Conservation (phyloP, 805 yeast genomes). For the Pichia exigua region DNA sequence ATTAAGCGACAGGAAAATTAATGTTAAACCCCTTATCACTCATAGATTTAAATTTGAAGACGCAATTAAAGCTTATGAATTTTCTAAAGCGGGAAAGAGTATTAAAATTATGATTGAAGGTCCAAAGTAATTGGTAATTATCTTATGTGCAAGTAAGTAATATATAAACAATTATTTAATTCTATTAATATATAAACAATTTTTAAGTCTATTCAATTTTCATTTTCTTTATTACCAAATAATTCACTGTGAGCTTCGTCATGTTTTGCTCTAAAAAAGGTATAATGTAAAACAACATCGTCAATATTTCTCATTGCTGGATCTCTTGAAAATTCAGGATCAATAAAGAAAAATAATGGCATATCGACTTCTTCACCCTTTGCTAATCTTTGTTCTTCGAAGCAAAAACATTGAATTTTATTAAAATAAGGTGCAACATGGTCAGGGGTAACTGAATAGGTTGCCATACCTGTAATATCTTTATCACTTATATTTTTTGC, state of each 20-base stretch:
- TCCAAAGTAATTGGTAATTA: conserved; percentile 31
- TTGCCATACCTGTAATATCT: conserved; percentile 97
- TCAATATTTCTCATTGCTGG: conserved; percentile 88
- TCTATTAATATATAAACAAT: neutral
- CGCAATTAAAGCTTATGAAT: conserved; percentile 66
- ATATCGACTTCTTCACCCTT: conserved; percentile 98
- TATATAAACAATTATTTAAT: neutral
- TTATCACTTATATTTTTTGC: conserved; percentile 81
- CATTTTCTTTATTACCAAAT: conserved; percentile 19
- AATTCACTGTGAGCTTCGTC: conserved; percentile 22
- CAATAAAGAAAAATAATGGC: conserved; percentile 97
- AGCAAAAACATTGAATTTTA: conserved; percentile 96
- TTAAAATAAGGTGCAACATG: conserved; percentile 94
- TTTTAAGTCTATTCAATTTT: neutral
- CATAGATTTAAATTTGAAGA: conserved; percentile 66
- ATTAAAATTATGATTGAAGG: conserved; percentile 80
- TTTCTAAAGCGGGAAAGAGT: conserved; percentile 57
- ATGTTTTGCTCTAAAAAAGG: conserved; percentile 66
- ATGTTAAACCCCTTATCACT: conserved; percentile 63
- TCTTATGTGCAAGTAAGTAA: neutral
- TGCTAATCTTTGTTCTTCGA: conserved; percentile 86
- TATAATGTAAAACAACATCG: conserved; percentile 84
- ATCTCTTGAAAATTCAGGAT: conserved; percentile 90
- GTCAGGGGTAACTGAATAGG: conserved; percentile 93
- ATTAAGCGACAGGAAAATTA: conserved; percentile 34